Base-by-base conservation (phyloP, 192 early-diverging fungal genomes). In the Backusella morwellensis region DNA sequence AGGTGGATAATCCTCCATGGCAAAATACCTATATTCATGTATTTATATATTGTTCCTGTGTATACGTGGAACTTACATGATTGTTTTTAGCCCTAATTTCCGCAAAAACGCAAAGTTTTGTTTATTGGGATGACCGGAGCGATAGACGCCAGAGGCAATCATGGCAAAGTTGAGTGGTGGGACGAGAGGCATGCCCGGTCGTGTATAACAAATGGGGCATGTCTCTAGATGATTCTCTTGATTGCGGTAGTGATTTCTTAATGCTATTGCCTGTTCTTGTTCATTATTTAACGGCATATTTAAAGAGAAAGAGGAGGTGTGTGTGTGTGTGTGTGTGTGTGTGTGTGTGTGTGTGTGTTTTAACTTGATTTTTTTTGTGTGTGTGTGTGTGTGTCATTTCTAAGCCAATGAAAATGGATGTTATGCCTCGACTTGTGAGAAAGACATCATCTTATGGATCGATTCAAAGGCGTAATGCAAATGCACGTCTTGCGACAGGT, bases 121-220 rank as follows among this genome's bases (percentile, higher is more conserved):
- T 54, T 89, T 86, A 82, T 95, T 97, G 6, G 98, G 98, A 78
- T 93, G 95, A 21, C 96, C 98, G 4, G 96, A 97, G 6, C 98
- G 88, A 85, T 98, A 99, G 36, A 99, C 91, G 11, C 95, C 96
- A 14, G 92, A 90, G 4, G 92, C 92, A 7, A 99, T 95, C 92
- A 98, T 95, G 34, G 93, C 93, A 87, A 99, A 99, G 85, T 97
- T 97, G 36, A 97, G 84, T 29, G 96, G 95, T 1, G 97, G 97
- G 0, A 98, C 96, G 15, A 98, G 80, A 9, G 91, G 84, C 26
- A 80, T 78, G 38, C 77, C 79, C 19, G 87, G 83, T 32, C 80
- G 79, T 36, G 82, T 85, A 73, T 82, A 77, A 44, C 80, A 81
- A 29, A 81, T 73, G 67, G 59, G 17, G 47, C 80, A 81, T 21